Conservation (phyloP, 805 yeast genomes). For the Starmerella apis region DNA sequence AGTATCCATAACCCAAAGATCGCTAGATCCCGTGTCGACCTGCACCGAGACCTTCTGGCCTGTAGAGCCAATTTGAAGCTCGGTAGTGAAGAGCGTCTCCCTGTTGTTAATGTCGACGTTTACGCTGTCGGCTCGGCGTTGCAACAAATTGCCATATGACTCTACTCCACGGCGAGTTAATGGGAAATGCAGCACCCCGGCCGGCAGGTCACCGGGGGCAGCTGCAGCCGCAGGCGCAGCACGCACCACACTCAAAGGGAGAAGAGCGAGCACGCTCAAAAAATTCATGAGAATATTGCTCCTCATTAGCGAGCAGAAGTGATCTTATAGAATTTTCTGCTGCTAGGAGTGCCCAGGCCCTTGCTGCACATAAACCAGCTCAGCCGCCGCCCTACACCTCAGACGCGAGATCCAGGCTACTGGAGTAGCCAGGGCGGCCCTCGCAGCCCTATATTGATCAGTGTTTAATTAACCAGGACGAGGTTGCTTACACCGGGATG, state of each 20-base stretch:
- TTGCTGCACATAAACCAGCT: constrained; percentile 5
- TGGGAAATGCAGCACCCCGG: constrained; percentile 20
- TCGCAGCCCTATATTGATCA: neutral
- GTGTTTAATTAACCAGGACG: neutral
- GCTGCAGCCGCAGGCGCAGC: neutral
- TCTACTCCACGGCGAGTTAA: constrained; percentile 3
- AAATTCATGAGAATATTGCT: neutral
- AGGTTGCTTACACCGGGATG: neutral
- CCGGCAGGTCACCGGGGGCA: constrained; percentile 12
- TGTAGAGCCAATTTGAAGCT: constrained; percentile 45
- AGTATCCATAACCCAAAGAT: constrained; percentile 51
- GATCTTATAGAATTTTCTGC: neutral
- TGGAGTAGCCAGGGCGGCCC: neutral
- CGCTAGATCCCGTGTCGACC: constrained; percentile 70
- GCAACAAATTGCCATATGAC: neutral
- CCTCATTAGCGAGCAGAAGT: neutral
- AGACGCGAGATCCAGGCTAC: neutral
- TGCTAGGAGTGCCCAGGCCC: neutral
- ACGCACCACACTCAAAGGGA: neutral
- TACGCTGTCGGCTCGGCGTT: constrained; percentile 23
- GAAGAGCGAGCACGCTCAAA: neutral
- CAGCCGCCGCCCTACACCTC: constrained; percentile 8
- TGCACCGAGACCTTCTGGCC: constrained; percentile 43
- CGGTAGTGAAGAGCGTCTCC: constrained; percentile 27
- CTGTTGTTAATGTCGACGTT: constrained; percentile 23